A percentile compares a stretch with the other conserved stretches of the same genome.
These are phyloP conservation scores for Yarrowia sp. DNA, from an alignment of 805 yeast species.

Conservation along the genomic window DNA sequence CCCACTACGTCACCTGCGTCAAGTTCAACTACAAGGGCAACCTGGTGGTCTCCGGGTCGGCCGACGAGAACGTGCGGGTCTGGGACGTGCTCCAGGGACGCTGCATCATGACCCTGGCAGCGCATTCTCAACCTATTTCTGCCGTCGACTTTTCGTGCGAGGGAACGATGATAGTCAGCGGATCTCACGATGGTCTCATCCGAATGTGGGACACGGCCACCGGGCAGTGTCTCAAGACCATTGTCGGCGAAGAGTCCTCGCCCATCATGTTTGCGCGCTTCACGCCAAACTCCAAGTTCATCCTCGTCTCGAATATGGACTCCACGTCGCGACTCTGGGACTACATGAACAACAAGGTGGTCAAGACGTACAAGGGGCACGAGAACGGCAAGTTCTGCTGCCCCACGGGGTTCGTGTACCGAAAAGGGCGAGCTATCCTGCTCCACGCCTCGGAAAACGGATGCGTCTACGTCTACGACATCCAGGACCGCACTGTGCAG, in stretches of 20 bases:
- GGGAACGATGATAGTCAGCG: conserved; percentile 78
- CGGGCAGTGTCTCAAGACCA: conserved; percentile 88
- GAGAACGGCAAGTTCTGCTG: conserved; percentile 50
- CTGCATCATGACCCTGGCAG: conserved; percentile 75
- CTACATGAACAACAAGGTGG: conserved; percentile 73
- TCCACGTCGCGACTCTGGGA: conserved; percentile 83
- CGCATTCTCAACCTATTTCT: conserved; percentile 89
- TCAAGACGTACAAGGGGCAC: conserved; percentile 57
- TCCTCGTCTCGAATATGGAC: conserved; percentile 76
- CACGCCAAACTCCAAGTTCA: conserved; percentile 76
- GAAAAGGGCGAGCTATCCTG: conserved; percentile 32
- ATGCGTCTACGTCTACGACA: conserved; percentile 60
- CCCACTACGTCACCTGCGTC: conserved; percentile 76
- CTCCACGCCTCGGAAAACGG: conserved; percentile 63
- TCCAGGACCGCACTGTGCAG: conserved; percentile 56
- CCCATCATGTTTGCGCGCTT: conserved; percentile 75
- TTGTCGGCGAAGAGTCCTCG: conserved; percentile 55
- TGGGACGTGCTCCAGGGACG: conserved; percentile 81
- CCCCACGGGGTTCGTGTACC: conserved; percentile 51
- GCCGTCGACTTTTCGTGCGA: conserved; percentile 72
- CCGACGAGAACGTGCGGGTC: conserved; percentile 85
- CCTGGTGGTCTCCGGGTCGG: conserved; percentile 72
- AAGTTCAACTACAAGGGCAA: conserved; percentile 73
- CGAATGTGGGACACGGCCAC: conserved; percentile 82
- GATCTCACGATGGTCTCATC: conserved; percentile 87